Percentiles rank a stretch among this genome's conserved stretches.
phyloP scores from a whole-genome alignment of 805 yeast species.

The Naumovozyma baii region DNA sequence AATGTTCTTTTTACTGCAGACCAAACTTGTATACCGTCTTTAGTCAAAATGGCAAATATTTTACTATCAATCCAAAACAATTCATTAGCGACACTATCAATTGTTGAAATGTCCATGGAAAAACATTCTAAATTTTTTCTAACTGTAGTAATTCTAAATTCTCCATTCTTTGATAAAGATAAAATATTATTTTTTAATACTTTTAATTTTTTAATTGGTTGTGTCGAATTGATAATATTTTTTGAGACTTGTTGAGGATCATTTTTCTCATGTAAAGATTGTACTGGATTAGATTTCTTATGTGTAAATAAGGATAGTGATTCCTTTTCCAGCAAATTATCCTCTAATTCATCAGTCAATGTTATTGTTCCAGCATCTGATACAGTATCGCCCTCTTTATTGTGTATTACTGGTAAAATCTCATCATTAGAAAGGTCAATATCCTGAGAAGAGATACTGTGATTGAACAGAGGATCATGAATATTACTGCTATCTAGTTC shows the following conservation, averaged over 20 bases:
- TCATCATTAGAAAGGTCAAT: not conserved
- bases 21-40: slow-evolving; percentile 17
- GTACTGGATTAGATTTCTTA: not conserved
- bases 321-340: not conserved
- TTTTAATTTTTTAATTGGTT: slow-evolving; percentile 1
- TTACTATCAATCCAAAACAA: slow-evolving; percentile 21
- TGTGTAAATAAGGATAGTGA: not conserved
- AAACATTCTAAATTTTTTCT: not conserved
- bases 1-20: slow-evolving; percentile 7
- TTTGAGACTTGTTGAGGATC: not conserved
- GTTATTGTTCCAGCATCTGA: not conserved
- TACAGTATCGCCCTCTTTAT: not conserved
- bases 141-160: not conserved
- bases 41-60: slow-evolving; percentile 14
- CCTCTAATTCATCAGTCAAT: not conserved
- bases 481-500: not conserved
- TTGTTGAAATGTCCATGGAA: not conserved
- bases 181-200: slow-evolving; percentile 8
- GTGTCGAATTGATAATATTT: not conserved
- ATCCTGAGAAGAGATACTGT: not conserved
- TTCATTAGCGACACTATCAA: not conserved
- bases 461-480: not conserved
- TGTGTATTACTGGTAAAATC: not conserved
- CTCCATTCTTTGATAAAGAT: not conserved
- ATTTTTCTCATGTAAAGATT: not conserved